Evolutionary conservation across 2,329 filamentous ascomycete genomes (phyloP).

Genomic region (Simplicillium sp.): DNA sequence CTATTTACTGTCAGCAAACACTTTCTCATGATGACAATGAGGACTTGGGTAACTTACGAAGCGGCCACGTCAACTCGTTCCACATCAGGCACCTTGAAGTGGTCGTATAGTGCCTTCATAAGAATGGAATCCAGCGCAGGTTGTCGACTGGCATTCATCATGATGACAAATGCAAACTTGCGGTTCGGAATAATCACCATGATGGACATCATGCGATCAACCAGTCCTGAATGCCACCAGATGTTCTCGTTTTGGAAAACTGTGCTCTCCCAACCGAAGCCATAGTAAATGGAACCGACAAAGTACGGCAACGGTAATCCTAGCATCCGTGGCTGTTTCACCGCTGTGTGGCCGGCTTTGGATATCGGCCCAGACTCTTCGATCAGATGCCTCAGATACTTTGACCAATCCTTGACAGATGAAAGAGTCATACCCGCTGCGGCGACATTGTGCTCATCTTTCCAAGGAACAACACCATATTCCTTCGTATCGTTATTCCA

Average conservation of each 20-base stretch:
- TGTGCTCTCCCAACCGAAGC: conserved; percentile 13
- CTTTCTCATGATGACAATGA: neutral
- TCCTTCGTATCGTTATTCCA: conserved; percentile 19
- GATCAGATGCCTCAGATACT: conserved; percentile 22
- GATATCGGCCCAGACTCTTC: conserved; percentile 16
- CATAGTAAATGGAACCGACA: conserved; percentile 10
- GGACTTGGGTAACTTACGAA: conserved; percentile 2
- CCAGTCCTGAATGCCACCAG: conserved; percentile 14
- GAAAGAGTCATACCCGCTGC: conserved; percentile 34
- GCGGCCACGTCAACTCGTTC: conserved; percentile 8
- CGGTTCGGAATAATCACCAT: conserved; percentile 17
- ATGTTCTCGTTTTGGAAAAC: conserved; percentile 13
- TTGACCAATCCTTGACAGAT: conserved; percentile 27
- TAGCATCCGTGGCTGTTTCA: conserved; percentile 15
- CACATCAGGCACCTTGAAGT: conserved; percentile 8
- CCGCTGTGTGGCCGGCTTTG: conserved; percentile 11
- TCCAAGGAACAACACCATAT: conserved; percentile 15
- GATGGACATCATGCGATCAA: conserved; percentile 13
- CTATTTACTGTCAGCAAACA: neutral
- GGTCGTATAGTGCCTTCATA: conserved; percentile 14
- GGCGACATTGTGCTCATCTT: conserved; percentile 19
- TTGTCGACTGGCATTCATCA: conserved; percentile 12
- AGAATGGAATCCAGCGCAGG: conserved; percentile 11
- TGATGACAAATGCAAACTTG: conserved; percentile 14
- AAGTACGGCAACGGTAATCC: conserved; percentile 8